Base-by-base conservation (phyloP, 768 basidiomycete genomes). In the Amanita exitialis region DNA sequence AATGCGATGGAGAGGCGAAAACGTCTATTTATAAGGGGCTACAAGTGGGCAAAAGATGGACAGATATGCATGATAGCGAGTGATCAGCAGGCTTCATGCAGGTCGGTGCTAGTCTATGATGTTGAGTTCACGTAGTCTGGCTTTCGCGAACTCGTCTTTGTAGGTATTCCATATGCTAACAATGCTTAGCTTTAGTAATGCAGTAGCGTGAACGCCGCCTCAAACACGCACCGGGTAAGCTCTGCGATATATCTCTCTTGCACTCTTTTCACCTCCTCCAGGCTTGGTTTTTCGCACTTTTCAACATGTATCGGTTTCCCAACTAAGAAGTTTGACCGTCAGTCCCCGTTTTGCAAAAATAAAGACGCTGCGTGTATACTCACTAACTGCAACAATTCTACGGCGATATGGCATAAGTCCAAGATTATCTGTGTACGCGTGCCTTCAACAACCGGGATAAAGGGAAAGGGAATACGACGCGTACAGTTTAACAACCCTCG, bases 381-480 rank as follows among this genome's bases (percentile, higher is more conserved):
- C 61, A 94, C 93, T 83, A 58, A 98, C 96, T 53, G 90, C 86
- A n/a, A 97, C 88, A 53, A 99, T 98, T 36, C 83, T 85, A 59
- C 90, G 82, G 32, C 96, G 83, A 65, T 95, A 97, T 1, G 96
- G 96, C 83, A 99, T 86, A 53, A 99, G 66, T 1, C 96, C 96
- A 55, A 95, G 71, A 59, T 92, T 97, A 68, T 99, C 94, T 95
- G 59, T 3, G 16, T 15, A 21, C 4, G 44, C 10, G 51, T 37
- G 27, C 18, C 15, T 52, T 38, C 20, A 23, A 23, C 45, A 27
- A 34, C 28, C 10, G 12, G 13, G 16, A 4, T 20, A 9, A 50
- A 12, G 44, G 53, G 42, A 30, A 2, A 30, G 27, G 10, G 16
- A 16, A 35, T 21, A 39, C 30, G 28, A 21, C 35, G 60, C 83